These are phyloP conservation scores for Didymella arachidicola DNA, from an alignment of 2,329 filamentous ascomycete genomes.

Conservation along the genomic window DNA sequence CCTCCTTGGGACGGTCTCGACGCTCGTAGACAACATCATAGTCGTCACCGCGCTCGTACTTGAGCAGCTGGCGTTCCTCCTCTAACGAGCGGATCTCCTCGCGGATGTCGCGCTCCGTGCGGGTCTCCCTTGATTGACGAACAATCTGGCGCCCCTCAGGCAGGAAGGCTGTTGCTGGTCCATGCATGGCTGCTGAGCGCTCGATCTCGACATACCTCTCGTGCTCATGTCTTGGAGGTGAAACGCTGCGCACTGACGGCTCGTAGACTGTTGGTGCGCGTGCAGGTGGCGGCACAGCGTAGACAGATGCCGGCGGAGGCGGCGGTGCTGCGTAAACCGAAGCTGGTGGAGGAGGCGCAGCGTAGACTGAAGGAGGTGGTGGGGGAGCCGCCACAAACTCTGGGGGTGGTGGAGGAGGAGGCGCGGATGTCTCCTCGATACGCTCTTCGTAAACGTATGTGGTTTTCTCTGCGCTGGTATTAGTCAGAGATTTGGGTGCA, in stretches of 20 bases:
- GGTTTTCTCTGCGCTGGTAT: slow-evolving; percentile 39
- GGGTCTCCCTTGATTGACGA: slow-evolving; percentile 27
- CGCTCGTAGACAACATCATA: slow-evolving; percentile 71
- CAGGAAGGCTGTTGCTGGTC: slow-evolving; percentile 59
- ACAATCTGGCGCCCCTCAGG: slow-evolving; percentile 49
- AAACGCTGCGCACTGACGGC: slow-evolving; percentile 44
- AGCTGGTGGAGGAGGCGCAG: slow-evolving; percentile 24
- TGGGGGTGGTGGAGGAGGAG: slow-evolving; percentile 35
- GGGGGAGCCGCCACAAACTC: slow-evolving; percentile 27
- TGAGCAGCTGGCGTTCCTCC: slow-evolving; percentile 66
- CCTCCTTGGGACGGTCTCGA: slow-evolving; percentile 59
- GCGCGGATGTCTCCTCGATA: slow-evolving; percentile 26
- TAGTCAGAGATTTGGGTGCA: background rate
- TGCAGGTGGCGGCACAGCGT: slow-evolving; percentile 31
- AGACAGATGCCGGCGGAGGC: slow-evolving; percentile 32
- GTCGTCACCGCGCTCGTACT: slow-evolving; percentile 64
- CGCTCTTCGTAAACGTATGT: slow-evolving; percentile 49
- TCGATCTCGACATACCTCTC: slow-evolving; percentile 53
- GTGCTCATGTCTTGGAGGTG: slow-evolving; percentile 45
- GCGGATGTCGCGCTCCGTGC: slow-evolving; percentile 69
- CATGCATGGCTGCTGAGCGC: slow-evolving; percentile 57
- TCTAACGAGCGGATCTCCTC: slow-evolving; percentile 77
- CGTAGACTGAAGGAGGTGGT: slow-evolving; percentile 25
- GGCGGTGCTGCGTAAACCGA: slow-evolving; percentile 20
- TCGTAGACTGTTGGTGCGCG: slow-evolving; percentile 39